phyloP scores from a whole-genome alignment of 352 stramenopile species.

The Thalassiosira hispida region DNA sequence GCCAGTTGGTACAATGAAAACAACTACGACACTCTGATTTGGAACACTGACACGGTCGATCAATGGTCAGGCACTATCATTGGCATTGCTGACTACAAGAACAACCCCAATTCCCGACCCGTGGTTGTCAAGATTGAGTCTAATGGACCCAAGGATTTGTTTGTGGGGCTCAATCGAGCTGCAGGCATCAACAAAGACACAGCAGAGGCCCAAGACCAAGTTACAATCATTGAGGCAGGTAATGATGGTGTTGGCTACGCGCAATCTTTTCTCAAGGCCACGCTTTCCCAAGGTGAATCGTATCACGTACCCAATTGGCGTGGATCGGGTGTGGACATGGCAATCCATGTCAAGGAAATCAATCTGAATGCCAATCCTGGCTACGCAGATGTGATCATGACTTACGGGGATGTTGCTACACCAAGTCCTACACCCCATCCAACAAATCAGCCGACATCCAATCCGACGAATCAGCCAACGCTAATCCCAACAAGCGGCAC shows the following conservation, averaged over 20 bases:
- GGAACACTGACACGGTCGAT: slow-evolving; percentile 13
- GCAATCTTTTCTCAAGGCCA: slow-evolving; percentile 40
- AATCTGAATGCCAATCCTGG: slow-evolving; percentile 8
- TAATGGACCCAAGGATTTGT: slow-evolving; percentile 25
- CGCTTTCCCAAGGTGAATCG: slow-evolving; percentile 22
- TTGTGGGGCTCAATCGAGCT: slow-evolving; percentile 58
- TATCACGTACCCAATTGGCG: slow-evolving; percentile 32
- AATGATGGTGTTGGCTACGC: slow-evolving; percentile 44
- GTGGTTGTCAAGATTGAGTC: slow-evolving; percentile 52
- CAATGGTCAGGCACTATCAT: slow-evolving; percentile 38
- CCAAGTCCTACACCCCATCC: neutral
- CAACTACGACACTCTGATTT: slow-evolving; percentile 9
- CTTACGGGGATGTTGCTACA: slow-evolving; percentile 6
- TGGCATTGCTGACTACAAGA: slow-evolving; percentile 55
- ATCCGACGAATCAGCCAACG: slow-evolving; percentile 8
- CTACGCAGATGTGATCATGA: slow-evolving; percentile 29
- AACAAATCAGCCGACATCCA: slow-evolving; percentile 5
- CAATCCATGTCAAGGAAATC: slow-evolving; percentile 35
- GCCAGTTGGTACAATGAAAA: slow-evolving; percentile 40
- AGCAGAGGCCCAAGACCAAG: slow-evolving; percentile 24
- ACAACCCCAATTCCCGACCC: slow-evolving; percentile 27
- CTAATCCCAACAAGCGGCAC: neutral
- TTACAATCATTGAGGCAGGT: slow-evolving; percentile 39
- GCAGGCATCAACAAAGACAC: slow-evolving; percentile 45
- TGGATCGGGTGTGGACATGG: slow-evolving; percentile 21